phyloP scores from a whole-genome alignment of 768 basidiomycete genomes.

The Rubroboletus pulcherrimus region DNA sequence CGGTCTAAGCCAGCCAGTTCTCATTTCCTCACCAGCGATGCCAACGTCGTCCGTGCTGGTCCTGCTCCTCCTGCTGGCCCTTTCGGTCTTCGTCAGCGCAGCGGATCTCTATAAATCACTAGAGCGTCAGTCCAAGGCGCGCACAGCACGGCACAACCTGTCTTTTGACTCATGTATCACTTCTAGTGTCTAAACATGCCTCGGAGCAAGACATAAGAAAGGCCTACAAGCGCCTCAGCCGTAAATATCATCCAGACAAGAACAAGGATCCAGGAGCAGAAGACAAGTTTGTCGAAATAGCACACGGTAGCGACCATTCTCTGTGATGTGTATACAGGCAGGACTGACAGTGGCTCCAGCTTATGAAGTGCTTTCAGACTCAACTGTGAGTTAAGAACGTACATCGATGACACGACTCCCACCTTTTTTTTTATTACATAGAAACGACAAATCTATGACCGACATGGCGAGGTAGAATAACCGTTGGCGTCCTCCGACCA shows the following conservation, averaged over 20 bases:
- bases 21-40: constrained; percentile 18
- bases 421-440: constrained; percentile 29
- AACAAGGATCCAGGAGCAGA: constrained; percentile 83
- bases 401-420: background rate
- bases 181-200: constrained; percentile 65
- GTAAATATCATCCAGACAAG: constrained; percentile 93
- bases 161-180: constrained; percentile 22
- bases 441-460: constrained; percentile 94
- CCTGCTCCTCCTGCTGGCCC: constrained; percentile 29
- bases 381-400: constrained; percentile 47
- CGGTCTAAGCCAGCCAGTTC: background rate
- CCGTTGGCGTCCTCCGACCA: background rate
- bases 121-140: constrained; percentile 60
- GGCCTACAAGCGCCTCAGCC: constrained; percentile 87
- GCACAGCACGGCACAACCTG: constrained; percentile 16
- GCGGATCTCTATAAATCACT: constrained; percentile 80
- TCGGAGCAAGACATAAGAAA: constrained; percentile 87
- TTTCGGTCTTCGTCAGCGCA: constrained; percentile 39
- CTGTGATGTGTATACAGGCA: background rate
- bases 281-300: constrained; percentile 85
- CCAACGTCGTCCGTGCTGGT: constrained; percentile 23
- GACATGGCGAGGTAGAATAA: constrained; percentile 73
- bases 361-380: constrained; percentile 92
- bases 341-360: constrained; percentile 42
- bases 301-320: constrained; percentile 60